Percentiles rank a stretch among this genome's conserved stretches.
Evolutionary conservation across 306 rosid genomes (phyloP).

Genomic region (Calophaca sinica): DNA sequence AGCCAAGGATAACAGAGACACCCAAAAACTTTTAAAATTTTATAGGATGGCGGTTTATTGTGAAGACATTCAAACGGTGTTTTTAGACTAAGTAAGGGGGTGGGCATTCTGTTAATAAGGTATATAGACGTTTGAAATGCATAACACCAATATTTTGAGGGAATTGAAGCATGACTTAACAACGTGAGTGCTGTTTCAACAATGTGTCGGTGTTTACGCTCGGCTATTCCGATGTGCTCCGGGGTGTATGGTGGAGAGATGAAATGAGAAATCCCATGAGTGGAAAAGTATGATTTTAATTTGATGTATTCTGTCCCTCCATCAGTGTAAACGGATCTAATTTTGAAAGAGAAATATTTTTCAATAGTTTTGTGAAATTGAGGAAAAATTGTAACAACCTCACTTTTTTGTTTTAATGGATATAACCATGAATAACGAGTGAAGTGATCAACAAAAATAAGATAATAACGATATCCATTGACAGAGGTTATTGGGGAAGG

Average conservation of each 20-base stretch:
- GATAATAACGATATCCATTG: too few relatives aligned
- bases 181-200: neutral
- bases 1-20: neutral
- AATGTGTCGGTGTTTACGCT: neutral
- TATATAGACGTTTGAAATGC: neutral
- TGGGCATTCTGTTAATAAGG: neutral
- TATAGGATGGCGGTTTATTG: neutral
- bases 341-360: neutral
- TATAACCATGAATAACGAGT: neutral
- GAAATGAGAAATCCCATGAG: neutral
- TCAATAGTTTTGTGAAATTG: neutral
- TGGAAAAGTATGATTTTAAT: neutral
- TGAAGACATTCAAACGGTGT: neutral
- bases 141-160: neutral
- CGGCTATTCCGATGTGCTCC: neutral
- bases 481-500: too few relatives aligned
- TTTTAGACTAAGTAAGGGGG: neutral
- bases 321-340: neutral
- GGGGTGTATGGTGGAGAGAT: neutral
- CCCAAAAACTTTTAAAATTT: neutral
- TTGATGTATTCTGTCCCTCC: neutral
- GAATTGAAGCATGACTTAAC: neutral
- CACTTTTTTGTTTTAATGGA: neutral
- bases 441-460: neutral
- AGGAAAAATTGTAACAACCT: neutral